Conservation (phyloP, 1,284 basidiomycete species). For the Leccinum solheimii region DNA sequence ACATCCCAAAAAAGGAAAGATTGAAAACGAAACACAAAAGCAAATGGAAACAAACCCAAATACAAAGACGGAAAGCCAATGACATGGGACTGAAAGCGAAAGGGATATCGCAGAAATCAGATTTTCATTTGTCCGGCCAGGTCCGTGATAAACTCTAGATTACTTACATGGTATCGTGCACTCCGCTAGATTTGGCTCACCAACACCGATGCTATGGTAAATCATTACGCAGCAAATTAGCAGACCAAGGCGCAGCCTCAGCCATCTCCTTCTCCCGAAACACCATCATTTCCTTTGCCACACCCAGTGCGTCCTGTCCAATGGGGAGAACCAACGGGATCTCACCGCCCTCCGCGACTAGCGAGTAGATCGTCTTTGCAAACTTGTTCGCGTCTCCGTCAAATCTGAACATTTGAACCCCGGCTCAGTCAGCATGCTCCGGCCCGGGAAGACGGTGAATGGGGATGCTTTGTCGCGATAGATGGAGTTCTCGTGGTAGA, state of each 20-base stretch:
- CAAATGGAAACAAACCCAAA: no score
- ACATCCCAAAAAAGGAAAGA: no score
- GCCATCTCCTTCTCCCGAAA: conserved; percentile 5
- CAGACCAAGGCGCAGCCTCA: conserved; percentile 13
- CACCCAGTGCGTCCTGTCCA: conserved; percentile 15
- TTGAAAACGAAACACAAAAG: no score
- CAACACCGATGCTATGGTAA: background rate
- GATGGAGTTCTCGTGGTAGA: background rate
- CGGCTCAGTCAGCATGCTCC: background rate
- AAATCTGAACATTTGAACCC: background rate
- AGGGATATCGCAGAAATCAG: no score
- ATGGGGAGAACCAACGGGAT: conserved; percentile 11
- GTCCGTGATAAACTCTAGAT: no score
- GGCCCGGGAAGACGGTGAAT: background rate
- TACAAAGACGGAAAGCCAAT: no score
- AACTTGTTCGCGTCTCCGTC: conserved; percentile 13
- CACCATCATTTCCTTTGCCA: background rate
- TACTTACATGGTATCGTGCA: no score
- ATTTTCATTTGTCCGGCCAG: no score
- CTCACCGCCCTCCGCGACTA: background rate
- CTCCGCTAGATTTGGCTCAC: no score
- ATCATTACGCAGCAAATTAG: conserved; percentile 10
- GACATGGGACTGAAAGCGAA: no score
- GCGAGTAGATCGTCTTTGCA: conserved; percentile 4
- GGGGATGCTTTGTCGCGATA: background rate